Evolutionary conservation across 257 asterid species (phyloP), one percentile per base, ranked within the genome.

Genomic region (Solanum pimpinellifolium): DNA sequence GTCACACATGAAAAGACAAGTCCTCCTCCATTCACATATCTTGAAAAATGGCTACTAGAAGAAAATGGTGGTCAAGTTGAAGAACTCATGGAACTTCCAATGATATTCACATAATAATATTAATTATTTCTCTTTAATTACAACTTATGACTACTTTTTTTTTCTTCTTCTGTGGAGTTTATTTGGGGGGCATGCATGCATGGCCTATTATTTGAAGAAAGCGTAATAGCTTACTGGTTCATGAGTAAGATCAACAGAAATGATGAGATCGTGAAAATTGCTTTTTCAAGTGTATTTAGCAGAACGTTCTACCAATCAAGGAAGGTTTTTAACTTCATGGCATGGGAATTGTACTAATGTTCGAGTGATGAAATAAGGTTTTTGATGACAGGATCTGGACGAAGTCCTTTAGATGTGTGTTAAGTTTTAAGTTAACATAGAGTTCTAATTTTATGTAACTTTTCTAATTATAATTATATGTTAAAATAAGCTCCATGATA

Each of bases 11-110:
- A 85, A 87, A 92, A 87, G 86, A 46, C 86, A 49, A 93, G 47
- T 47, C 80, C 87, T 88, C 96, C 96, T 33, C 96, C 98, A 62
- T 89, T 95, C 13, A 91, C 98, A 21, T 96, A 90, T 90, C 93
- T 95, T 68, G 99, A 95, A 89, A 95, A 95, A 70, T 96, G 99
- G 99, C 81, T 96, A 88, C 86, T 95, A 89, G 98, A 96, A 86
- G 99, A 96, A 87, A 92, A 93, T 83, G 91, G 93, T 8, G 92
- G 80, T 29, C 98, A 94, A 65, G 95, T 93, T 29, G 98, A 91
- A 87, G 96, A 93, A 85, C 90, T 83, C 8, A 92, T 94, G 95
- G 96, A 93, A 86, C 87, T 95, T 49, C 91, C 98, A 60, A 80
- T 97, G 84, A 92, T 95, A 78, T 94, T 94, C 91, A 95, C 91